Evolutionary conservation across 2,329 filamentous ascomycete genomes (phyloP), one percentile per base, ranked within the genome.

Genomic region (Tolypocladium ophioglossoides): DNA sequence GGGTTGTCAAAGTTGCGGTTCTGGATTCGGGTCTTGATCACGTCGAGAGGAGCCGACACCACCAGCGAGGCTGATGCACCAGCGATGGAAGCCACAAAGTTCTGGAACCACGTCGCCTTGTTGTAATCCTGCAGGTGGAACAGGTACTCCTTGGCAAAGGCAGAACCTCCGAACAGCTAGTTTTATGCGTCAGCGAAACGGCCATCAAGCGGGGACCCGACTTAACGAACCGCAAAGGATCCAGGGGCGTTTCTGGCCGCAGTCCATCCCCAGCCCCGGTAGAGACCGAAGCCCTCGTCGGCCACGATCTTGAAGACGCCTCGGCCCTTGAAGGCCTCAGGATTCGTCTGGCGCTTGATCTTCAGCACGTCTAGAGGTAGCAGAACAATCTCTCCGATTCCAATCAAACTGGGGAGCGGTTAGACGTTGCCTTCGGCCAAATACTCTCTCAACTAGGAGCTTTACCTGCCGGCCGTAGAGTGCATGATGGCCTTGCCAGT

Each of bases 301-400:
- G 83, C 81, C 58, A 99, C 81, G 61, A 99, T 97, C 73, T 81
- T 86, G 68, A 97, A 76, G 56, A 99, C 79, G 58, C 94, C 94
- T 65, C 94, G 88, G 63, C 92, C 92, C 62, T 91, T 84, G 84
- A 99, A 99, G 38, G 94, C 91, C 68, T 97, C 94, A 41, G 94
- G 94, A 79, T 99, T 99, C 62, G 94, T 99, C 78, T 99, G 94
- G 66, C 94, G 86, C 83, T 99, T 99, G 78, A 99, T 99, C 83
- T 99, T 99, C 59, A 99, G 82, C 40, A 99, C 92, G 64, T 99
- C 94, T 57, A 99, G 83, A 44, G 94, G 94, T 41, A 99, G 82
- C 34, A 99, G 83, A 56, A 99, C 83, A 61, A 99, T 95, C 77
- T 99, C 94, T 68, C 94, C 94, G 64, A 99, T 96, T 65, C 94